phyloP scores from a whole-genome alignment of 176 grass and related monocot genomes.

The Zoysia pacifica region DNA sequence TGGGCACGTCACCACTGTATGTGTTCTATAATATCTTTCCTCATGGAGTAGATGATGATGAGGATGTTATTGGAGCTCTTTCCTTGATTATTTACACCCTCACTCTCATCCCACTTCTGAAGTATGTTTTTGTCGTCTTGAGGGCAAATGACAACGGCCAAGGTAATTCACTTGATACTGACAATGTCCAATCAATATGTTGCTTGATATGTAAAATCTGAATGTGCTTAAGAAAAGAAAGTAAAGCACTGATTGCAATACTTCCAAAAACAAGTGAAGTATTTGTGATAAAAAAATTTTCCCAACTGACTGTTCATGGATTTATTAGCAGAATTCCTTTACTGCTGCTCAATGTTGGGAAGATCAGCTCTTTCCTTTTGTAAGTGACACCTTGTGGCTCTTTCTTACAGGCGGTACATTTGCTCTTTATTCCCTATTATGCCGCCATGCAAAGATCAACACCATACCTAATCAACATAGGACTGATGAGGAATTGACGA shows the following conservation, averaged over 20 bases:
- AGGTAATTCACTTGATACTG: slow-evolving; percentile 51
- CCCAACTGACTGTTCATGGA: slow-evolving; percentile 12
- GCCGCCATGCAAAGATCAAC: slow-evolving; percentile 94
- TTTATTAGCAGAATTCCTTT: background rate
- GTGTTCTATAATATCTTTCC: slow-evolving; percentile 96
- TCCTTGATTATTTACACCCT: slow-evolving; percentile 99
- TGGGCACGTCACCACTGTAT: slow-evolving; percentile 92
- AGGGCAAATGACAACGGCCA: slow-evolving; percentile 96
- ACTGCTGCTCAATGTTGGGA: slow-evolving; percentile 2
- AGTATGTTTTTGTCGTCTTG: slow-evolving; percentile 93
- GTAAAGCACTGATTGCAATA: background rate
- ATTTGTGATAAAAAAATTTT: background rate
- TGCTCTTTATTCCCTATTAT: slow-evolving; percentile 95
- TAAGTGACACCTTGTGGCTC: slow-evolving; percentile 2
- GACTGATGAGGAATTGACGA: slow-evolving; percentile 90
- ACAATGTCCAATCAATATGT: background rate
- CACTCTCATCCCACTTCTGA: slow-evolving; percentile 85
- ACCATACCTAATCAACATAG: slow-evolving; percentile 98
- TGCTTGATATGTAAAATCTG: slow-evolving; percentile 28
- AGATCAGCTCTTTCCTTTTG: background rate
- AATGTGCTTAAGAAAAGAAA: background rate
- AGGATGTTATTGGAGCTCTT: slow-evolving; percentile 96
- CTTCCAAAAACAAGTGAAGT: background rate
- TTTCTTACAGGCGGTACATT: slow-evolving; percentile 83
- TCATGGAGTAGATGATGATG: slow-evolving; percentile 62